Base-by-base conservation (phyloP, 306 rosid species). In the Prunus campanulata region DNA sequence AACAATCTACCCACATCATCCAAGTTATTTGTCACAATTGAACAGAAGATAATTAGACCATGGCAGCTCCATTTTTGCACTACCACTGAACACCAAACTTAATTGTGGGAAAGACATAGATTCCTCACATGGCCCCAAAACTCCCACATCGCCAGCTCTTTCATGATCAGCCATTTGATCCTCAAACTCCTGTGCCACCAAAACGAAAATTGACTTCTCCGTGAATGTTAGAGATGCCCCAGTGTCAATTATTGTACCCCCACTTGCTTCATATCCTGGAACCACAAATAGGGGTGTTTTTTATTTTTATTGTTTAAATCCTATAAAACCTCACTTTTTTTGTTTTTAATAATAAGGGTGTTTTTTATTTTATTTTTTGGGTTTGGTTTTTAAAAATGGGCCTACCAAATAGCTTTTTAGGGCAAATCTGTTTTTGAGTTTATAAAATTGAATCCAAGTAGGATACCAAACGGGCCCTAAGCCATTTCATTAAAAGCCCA, bases 21-120 rank as follows among this genome's bases (percentile, higher is more conserved):
- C 3, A 60, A 11, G 20, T 24, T 48, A 69, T 61, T 61, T 11
- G 64, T 69, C 39, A 24, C 57, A 14, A 78, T 49, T 11, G 76
- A 42, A 8, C n/a, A 39, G 3, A 57, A 61, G 50, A 25, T 48
- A 62, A 50, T 48, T 63, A 3, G 10, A 13, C 60, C 3, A 24
- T n/a, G 50, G 29, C 22, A 64, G 22, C 42, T 30, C 78, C 78
- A 75, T 75, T 39, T 50, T 50, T 4, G 25, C 78, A 2, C 32
- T 52, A n/a, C 64, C 71, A 12, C 50, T 44, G 30, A 64, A 64
- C n/a, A 63, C 5, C 25, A 74, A 63, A 63, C 5, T 22, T 11
- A 74, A 64, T 14, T 11, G 4, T 27, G 63, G 78, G 8, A 60
- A 10, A 5, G 11, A 2, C 44, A 25, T 4, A 25, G 11, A 10